Conservation (phyloP, 2,329 filamentous ascomycete genomes). For the Calonectria pseudoturangicola region DNA sequence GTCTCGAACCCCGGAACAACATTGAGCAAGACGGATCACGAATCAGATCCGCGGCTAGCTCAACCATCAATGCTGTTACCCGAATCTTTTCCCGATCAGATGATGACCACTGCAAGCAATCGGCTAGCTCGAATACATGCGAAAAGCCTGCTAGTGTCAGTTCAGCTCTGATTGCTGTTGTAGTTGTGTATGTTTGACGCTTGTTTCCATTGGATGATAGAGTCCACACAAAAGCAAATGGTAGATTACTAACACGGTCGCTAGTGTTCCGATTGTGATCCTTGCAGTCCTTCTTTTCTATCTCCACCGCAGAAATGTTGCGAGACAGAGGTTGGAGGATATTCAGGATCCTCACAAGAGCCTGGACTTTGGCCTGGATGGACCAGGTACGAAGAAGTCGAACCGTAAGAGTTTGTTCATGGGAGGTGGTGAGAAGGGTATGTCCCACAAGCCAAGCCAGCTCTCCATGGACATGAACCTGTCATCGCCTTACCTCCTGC, state of each 20-base stretch:
- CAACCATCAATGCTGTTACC: constrained; percentile 42
- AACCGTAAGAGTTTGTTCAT: constrained; percentile 60
- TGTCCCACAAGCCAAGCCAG: constrained; percentile 67
- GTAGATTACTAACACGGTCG: constrained; percentile 44
- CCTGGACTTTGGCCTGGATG: constrained; percentile 90
- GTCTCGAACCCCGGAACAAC: constrained; percentile 53
- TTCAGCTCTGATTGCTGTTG: constrained; percentile 80
- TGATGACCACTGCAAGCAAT: constrained; percentile 47
- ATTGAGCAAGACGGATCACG: constrained; percentile 44
- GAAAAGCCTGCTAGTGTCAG: constrained; percentile 75
- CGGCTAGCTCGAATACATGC: constrained; percentile 65
- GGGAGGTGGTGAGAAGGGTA: constrained; percentile 73
- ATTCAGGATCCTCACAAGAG: constrained; percentile 90
- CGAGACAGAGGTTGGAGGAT: constrained; percentile 85
- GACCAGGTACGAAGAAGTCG: constrained; percentile 58
- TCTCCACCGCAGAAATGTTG: constrained; percentile 86
- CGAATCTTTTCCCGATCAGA: constrained; percentile 47
- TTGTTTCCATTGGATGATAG: constrained; percentile 20
- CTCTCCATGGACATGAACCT: constrained; percentile 85
- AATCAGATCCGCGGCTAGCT: constrained; percentile 19
- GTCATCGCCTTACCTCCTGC: constrained; percentile 93
- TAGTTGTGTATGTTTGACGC: constrained; percentile 77
- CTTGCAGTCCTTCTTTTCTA: constrained; percentile 81
- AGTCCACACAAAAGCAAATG: not conserved
- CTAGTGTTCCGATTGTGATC: constrained; percentile 84